Percentiles rank a stretch among this genome's conserved stretches.
These are phyloP conservation scores for Globisporangium camurandrum DNA, from an alignment of 352 stramenopile genomes.

Conservation along the genomic window DNA sequence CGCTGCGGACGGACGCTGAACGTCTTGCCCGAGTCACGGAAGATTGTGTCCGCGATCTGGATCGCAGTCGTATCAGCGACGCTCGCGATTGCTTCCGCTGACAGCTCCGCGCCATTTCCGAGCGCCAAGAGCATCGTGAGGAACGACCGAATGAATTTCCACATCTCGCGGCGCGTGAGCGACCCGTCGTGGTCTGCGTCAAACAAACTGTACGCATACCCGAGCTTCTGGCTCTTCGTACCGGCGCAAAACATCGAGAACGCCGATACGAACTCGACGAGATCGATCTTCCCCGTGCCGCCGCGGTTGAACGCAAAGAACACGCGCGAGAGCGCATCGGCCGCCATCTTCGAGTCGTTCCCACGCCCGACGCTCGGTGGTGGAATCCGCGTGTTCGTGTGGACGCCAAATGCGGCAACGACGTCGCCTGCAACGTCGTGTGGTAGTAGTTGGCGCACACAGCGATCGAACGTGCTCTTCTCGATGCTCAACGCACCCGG, in stretches of 20 bases:
- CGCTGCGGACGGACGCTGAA: conserved; percentile 41
- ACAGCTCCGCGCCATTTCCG: conserved; percentile 83
- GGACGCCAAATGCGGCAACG: conserved; percentile 49
- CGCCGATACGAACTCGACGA: conserved; percentile 90
- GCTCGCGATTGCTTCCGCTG: conserved; percentile 70
- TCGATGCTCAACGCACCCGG: conserved; percentile 53
- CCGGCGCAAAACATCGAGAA: conserved; percentile 91
- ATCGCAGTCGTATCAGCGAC: conserved; percentile 77
- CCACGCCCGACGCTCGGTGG: conserved; percentile 51
- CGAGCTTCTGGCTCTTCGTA: conserved; percentile 95
- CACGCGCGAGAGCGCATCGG: conserved; percentile 58
- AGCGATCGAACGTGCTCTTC: conserved; percentile 72
- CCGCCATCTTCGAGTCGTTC: conserved; percentile 76
- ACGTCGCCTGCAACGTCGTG: conserved; percentile 42
- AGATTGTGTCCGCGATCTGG: conserved; percentile 76
- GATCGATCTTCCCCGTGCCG: conserved; percentile 77
- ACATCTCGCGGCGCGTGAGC: conserved; percentile 89
- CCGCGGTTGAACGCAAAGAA: conserved; percentile 86
- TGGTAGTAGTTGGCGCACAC: conserved; percentile 56
- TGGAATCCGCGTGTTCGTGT: conserved; percentile 45
- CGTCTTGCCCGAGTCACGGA: conserved; percentile 77
- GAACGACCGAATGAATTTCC: conserved; percentile 91
- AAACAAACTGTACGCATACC: conserved; percentile 87
- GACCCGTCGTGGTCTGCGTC: conserved; percentile 86
- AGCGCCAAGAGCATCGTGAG: conserved; percentile 92